Conservation (phyloP, 345 rosid genomes). For the Sonneratia alba region DNA sequence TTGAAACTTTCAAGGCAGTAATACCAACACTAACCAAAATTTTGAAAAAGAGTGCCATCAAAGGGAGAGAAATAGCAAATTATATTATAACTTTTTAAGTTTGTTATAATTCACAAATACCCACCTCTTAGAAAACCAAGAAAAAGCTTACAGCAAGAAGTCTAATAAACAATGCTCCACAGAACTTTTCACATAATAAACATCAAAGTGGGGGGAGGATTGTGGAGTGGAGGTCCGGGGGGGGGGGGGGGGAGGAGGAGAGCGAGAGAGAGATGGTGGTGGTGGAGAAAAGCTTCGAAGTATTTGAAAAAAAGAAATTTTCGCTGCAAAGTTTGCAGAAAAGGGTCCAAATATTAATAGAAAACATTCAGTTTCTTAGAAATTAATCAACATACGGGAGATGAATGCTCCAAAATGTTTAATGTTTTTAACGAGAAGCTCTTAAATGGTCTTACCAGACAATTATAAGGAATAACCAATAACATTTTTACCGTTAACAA, state of each 20-base stretch:
- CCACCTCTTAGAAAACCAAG: slow-evolving; percentile 4
- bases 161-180: slow-evolving; percentile 26
- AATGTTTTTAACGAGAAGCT: neutral
- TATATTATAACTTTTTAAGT: neutral
- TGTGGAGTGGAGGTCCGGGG: no score
- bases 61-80: neutral
- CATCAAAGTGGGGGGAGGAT: slow-evolving; percentile 37
- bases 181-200: slow-evolving; percentile 12
- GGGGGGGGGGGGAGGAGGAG: slow-evolving; percentile 12
- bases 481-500: no score
- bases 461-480: no score
- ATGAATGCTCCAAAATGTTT: neutral
- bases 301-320: slow-evolving; percentile 47
- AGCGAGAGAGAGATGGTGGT: neutral
- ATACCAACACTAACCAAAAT: neutral
- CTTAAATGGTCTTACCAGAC: no score
- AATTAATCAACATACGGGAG: neutral
- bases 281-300: neutral
- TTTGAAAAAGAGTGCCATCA: neutral
- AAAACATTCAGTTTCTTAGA: neutral
- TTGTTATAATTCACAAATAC: slow-evolving; percentile 4
- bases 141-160: slow-evolving; percentile 6
- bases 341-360: neutral
- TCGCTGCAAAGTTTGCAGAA: slow-evolving; percentile 1
- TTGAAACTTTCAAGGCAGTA: slow-evolving; percentile 2